Evolutionary conservation across 805 yeast genomes (phyloP).

Genomic region (Wickerhamiella spandovensis): DNA sequence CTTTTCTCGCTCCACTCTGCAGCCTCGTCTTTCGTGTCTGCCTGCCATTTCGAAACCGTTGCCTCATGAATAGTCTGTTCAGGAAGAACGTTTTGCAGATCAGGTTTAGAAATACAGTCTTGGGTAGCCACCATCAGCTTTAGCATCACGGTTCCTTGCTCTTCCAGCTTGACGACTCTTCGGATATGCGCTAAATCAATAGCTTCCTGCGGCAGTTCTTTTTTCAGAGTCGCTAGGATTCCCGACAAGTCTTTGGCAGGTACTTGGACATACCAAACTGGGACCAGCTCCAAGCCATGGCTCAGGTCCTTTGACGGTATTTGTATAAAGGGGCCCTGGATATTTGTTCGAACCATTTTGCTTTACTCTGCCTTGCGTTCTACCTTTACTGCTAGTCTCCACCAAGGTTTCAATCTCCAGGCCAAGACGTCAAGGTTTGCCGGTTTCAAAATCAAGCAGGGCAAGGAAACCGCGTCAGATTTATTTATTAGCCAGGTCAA

Average conservation of each 20-base stretch:
- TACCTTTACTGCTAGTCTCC: no score
- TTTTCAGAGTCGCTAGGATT: conserved; percentile 16
- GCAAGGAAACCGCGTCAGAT: not conserved
- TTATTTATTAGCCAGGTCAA: not conserved
- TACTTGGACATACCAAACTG: conserved; percentile 12
- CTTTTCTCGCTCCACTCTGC: conserved; percentile 47
- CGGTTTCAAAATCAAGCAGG: no score
- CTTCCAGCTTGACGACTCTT: conserved; percentile 22
- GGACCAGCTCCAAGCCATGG: conserved; percentile 7
- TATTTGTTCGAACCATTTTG: conserved; percentile 1
- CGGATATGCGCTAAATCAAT: conserved; percentile 24
- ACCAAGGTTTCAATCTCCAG: not conserved
- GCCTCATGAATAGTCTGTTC: conserved; percentile 8
- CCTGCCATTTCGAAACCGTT: conserved; percentile 47
- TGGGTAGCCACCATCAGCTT: conserved; percentile 9
- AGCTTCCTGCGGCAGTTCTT: conserved; percentile 23
- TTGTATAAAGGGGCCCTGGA: conserved; percentile 8
- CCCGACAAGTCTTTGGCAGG: conserved; percentile 10
- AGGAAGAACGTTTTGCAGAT: conserved; percentile 23
- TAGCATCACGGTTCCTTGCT: conserved; percentile 2
- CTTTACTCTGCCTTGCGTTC: not conserved
- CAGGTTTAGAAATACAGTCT: conserved; percentile 4
- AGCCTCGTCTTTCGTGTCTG: conserved; percentile 56
- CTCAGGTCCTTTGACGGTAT: conserved; percentile 1
- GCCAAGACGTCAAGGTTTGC: not conserved